Percentiles rank a stretch among this genome's conserved stretches.
Evolutionary conservation across 1,284 basidiomycete species (phyloP).

Genomic region (Golubevia pallescens): DNA sequence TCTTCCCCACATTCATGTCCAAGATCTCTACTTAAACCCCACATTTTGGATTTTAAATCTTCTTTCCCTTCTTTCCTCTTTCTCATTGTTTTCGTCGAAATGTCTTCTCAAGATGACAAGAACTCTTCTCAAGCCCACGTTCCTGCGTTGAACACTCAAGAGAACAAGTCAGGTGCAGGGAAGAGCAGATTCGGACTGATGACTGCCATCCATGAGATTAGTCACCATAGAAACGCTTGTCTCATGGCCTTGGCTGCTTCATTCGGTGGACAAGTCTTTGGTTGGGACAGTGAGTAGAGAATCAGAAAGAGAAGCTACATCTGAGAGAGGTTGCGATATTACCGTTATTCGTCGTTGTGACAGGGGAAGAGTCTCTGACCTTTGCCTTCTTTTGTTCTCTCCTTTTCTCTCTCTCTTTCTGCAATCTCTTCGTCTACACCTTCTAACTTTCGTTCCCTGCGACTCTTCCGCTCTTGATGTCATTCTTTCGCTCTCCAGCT

Average conservation of each 20-base stretch:
- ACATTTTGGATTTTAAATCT: not conserved
- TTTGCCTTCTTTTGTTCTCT: too few relatives aligned
- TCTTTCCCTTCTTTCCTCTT: not conserved
- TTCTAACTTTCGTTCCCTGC: too few relatives aligned
- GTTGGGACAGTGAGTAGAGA: constrained; percentile 24
- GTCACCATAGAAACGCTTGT: not conserved
- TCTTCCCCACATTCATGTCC: too few relatives aligned
- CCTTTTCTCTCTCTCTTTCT: too few relatives aligned
- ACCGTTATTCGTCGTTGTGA: too few relatives aligned
- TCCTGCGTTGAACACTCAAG: not conserved
- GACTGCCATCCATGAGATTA: not conserved
- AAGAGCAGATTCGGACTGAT: not conserved
- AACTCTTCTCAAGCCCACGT: not conserved
- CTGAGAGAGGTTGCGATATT: too few relatives aligned
- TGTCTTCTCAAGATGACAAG: not conserved
- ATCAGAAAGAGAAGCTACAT: not conserved
- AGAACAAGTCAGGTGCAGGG: not conserved
- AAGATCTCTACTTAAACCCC: too few relatives aligned
- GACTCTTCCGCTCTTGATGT: too few relatives aligned
- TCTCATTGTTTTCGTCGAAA: not conserved
- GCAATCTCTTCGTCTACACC: too few relatives aligned
- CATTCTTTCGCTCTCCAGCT: too few relatives aligned
- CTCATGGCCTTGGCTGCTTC: not conserved
- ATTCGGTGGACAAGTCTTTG: constrained; percentile 28
- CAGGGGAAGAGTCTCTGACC: too few relatives aligned